These are phyloP conservation scores for Bipolaris victoriae DNA, from an alignment of 2,329 filamentous ascomycete species.

Conservation along the genomic window DNA sequence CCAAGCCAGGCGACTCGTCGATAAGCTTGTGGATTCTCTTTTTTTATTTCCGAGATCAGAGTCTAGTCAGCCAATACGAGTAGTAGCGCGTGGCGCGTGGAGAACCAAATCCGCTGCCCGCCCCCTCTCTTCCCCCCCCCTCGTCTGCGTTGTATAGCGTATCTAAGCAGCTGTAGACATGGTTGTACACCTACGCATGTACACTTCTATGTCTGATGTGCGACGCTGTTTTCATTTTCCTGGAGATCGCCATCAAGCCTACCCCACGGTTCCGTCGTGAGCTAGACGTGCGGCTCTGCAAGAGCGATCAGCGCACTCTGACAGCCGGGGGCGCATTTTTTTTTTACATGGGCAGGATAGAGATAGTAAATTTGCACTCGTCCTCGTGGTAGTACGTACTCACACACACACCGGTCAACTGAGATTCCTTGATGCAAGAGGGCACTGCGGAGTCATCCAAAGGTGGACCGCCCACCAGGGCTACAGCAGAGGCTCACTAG, in stretches of 20 bases:
- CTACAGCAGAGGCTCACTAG: conserved; percentile 9
- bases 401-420: neutral
- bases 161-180: conserved; percentile 7
- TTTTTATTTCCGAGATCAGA: conserved; percentile 27
- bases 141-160: neutral
- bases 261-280: conserved; percentile 24
- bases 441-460: conserved; percentile 1
- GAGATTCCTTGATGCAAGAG: neutral
- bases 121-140: neutral
- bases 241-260: conserved; percentile 31
- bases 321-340: conserved; percentile 14
- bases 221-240: conserved; percentile 21
- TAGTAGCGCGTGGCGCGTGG: conserved; percentile 9
- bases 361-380: neutral
- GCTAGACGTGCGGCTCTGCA: conserved; percentile 32
- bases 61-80: conserved; percentile 10
- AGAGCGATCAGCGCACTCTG: conserved; percentile 11
- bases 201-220: conserved; percentile 13
- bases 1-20: conserved; percentile 17
- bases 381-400: too few relatives aligned
- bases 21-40: conserved; percentile 18
- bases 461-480: conserved; percentile 4
- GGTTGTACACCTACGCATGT: neutral
- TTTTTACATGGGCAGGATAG: conserved; percentile 5
- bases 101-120: conserved; percentile 11